Evolutionary conservation across 352 stramenopile genomes (phyloP).

Genomic region (Paralagenidium karlingii): DNA sequence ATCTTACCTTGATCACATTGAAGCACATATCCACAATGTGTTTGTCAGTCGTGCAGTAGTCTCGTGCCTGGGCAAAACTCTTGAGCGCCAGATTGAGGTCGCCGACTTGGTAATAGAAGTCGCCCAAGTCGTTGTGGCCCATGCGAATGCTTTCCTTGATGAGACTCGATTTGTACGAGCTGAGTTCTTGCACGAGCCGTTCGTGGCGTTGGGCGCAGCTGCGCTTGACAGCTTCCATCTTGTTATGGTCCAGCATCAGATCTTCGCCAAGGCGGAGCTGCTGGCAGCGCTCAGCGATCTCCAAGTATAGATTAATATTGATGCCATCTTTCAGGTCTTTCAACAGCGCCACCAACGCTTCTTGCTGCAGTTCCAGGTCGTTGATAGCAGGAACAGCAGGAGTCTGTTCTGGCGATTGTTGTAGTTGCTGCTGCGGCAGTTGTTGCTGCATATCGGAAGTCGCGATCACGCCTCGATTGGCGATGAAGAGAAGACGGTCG

Average conservation of each 20-base stretch:
- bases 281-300: conserved; percentile 33
- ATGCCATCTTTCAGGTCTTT: conserved; percentile 43
- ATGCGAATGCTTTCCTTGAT: conserved; percentile 89
- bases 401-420: too few species aligned
- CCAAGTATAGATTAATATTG: conserved; percentile 60
- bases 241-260: too few species aligned
- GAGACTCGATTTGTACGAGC: conserved; percentile 86
- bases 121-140: conserved; percentile 77
- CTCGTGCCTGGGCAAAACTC: conserved; percentile 74
- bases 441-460: conserved; percentile 7
- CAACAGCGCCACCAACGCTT: conserved; percentile 35
- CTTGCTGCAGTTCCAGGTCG: conserved; percentile 15
- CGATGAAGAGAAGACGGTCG: conserved; percentile 61
- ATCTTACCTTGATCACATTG: conserved; percentile 73
- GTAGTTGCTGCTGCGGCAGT: conserved; percentile 6
- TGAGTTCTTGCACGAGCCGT: conserved; percentile 77
- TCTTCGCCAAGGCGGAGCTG: too few species aligned
- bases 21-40: conserved; percentile 86
- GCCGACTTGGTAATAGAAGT: conserved; percentile 80
- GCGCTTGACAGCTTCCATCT: conserved; percentile 50
- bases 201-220: conserved; percentile 59
- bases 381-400: too few species aligned
- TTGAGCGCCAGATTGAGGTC: conserved; percentile 66
- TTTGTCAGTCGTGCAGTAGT: conserved; percentile 86
- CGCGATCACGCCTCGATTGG: conserved; percentile 2